phyloP scores from a whole-genome alignment of 352 stramenopile genomes.

The Phytophthora crassamura region DNA sequence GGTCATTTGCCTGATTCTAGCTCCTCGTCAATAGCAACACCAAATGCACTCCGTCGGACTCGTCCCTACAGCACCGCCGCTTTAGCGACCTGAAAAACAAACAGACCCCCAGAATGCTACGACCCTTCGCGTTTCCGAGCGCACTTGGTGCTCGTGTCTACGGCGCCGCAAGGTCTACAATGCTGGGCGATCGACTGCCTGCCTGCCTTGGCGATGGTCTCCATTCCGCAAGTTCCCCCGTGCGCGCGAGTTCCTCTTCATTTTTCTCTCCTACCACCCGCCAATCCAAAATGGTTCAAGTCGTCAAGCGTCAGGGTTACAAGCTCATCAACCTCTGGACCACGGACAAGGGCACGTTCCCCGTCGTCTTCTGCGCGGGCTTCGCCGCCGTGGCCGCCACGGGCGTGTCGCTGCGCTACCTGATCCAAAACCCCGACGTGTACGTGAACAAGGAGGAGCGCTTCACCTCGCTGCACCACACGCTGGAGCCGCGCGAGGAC shows the following conservation, averaged over 20 bases:
- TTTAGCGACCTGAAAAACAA: slow-evolving; percentile 2
- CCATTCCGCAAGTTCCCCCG: slow-evolving; percentile 23
- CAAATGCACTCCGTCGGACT: too few relatives aligned
- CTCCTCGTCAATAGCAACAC: too few relatives aligned
- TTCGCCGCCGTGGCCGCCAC: slow-evolving; percentile 44
- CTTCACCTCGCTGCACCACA: slow-evolving; percentile 52
- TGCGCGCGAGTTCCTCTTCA: not conserved
- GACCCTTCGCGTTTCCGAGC: slow-evolving; percentile 1
- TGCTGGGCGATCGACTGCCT: too few relatives aligned
- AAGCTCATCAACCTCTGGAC: slow-evolving; percentile 61
- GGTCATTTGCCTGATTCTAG: too few relatives aligned
- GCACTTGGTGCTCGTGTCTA: slow-evolving; percentile 22
- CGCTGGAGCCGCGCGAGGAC: slow-evolving; percentile 41
- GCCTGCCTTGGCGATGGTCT: not conserved
- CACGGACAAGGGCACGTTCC: slow-evolving; percentile 68
- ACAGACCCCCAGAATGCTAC: slow-evolving; percentile 13
- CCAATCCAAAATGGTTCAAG: slow-evolving; percentile 22
- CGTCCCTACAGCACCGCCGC: not conserved
- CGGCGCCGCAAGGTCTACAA: not conserved
- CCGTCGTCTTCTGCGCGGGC: slow-evolving; percentile 56
- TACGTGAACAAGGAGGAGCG: slow-evolving; percentile 74
- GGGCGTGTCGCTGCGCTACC: slow-evolving; percentile 48
- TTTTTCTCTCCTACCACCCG: not conserved
- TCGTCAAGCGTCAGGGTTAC: slow-evolving; percentile 34
- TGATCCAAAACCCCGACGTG: slow-evolving; percentile 66